Evolutionary conservation across 2,329 filamentous ascomycete species (phyloP), one percentile per base, ranked within the genome.

Genomic region (Phialophora chinensis): DNA sequence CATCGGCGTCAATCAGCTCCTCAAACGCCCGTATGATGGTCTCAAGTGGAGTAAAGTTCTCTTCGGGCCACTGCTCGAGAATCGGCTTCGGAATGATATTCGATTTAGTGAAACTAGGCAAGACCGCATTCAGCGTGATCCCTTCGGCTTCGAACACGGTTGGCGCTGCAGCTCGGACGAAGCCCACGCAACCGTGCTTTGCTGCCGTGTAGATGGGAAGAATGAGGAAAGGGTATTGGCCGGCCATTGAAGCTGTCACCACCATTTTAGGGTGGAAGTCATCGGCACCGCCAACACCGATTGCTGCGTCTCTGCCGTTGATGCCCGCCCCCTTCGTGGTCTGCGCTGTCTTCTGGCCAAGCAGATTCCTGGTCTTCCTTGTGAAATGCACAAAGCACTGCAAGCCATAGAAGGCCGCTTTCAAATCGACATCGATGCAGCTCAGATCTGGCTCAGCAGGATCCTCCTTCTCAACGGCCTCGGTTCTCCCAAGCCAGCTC

Each of bases 131-230:
- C 60, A 79, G 73, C 4, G 74, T 74, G 52, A 79, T 78, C 29
- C 68, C 61, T 54, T 78, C 76, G 47, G 73, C 49, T 31, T 55
- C 38, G 1, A 66, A 25, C 62, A 75, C 74, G 0, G 71, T 70
- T 1, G 73, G 70, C n/a, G 49, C 33, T 8, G 53, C 29, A 2
- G 58, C 52, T 58, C 63, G 44, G 2, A 62, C 38, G 65, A 87
- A 74, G 0, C 82, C 85, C 2, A 85, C 71, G 14, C 87, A 73
- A 10, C 82, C 85, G 70, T 86, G 84, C 75, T 87, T 86, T 74
- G 78, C 81, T 0, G 81, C 79, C 0, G 84, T 85, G 72, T 87
- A 86, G n/a, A 55, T 50, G 4, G 63, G 63, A n/a, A 62, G 54
- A 20, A 62, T 17, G 20, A 44, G 55, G 20, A 60, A 60, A 20